A percentile compares a stretch with the other conserved stretches of the same genome.
Conservation (phyloP, 805 yeast genomes). For the Barnettozyma vustinii region DNA sequence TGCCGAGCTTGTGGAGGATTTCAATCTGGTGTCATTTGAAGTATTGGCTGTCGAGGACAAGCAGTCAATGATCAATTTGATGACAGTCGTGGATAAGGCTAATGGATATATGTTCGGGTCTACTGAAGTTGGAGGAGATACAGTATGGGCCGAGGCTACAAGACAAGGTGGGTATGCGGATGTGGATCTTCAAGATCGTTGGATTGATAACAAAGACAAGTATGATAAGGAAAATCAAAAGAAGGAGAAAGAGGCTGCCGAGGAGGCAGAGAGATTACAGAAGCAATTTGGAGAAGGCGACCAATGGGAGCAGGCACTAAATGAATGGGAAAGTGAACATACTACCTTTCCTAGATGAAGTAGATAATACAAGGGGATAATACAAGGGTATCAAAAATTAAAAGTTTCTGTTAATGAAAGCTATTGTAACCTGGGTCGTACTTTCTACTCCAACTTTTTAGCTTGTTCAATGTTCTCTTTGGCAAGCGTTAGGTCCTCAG, state of each 20-base stretch:
- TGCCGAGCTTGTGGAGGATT: slow-evolving; percentile 81
- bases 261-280: slow-evolving; percentile 35
- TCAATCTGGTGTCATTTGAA: slow-evolving; percentile 80
- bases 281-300: slow-evolving; percentile 52
- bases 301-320: slow-evolving; percentile 64
- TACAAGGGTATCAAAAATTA: neutral
- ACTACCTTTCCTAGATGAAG: slow-evolving; percentile 21
- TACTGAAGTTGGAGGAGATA: slow-evolving; percentile 94
- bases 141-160: slow-evolving; percentile 94
- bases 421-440: neutral
- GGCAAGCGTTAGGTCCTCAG: slow-evolving; percentile 28
- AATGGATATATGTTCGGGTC: slow-evolving; percentile 92
- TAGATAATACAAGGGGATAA: neutral
- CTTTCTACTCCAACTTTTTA: slow-evolving; percentile 16
- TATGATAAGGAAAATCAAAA: slow-evolving; percentile 64
- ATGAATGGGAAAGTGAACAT: slow-evolving; percentile 50
- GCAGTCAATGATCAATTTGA: slow-evolving; percentile 78
- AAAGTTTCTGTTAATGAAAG: neutral
- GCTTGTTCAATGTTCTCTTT: slow-evolving; percentile 24
- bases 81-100: slow-evolving; percentile 80
- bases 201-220: slow-evolving; percentile 80
- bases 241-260: slow-evolving; percentile 35
- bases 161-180: slow-evolving; percentile 63
- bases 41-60: slow-evolving; percentile 91
- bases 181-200: slow-evolving; percentile 83